Evolutionary conservation across 805 yeast genomes (phyloP), one percentile per base, ranked within the genome.

Genomic region (Sugiyamaella americana): DNA sequence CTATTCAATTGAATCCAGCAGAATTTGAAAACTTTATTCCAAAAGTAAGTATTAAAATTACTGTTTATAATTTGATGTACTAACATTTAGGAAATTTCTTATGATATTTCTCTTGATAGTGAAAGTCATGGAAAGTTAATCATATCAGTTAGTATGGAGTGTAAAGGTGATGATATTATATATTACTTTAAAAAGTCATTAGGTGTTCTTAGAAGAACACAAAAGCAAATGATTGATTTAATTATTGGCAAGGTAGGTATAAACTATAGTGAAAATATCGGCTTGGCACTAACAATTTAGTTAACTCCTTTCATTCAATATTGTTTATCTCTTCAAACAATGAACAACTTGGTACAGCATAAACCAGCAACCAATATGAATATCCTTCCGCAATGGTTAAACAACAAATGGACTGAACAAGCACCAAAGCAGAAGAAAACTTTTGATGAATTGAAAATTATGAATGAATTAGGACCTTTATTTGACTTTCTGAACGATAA

Each of bases 111-210:
- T 56, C 63, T 80, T 3, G 83, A 82, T 51, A 63, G 81, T 29
- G 85, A 80, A 53, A 67, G 82, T 1, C 83, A 79, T 50, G 96
- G 97, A 0, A 70, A 78, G 36, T 57, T 93, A 2, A 62, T 75
- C 40, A 64, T 88, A 2, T 80, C 80, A 55, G 70, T 89, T 2
- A 80, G 87, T 0, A 77, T 86, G 53, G 97, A 89, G 58, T 76
- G 79, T 44, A 96, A 89, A 56, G 74, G 80, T 40, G 77, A 76
- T 35, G 95, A 89, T 63, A 87, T 95, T 1, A 65, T 85, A 5
- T 91, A 84, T 58, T 83, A 81, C 40, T 73, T 91, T 63, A 93
- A 94, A 1, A 75, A 82, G 52, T 81, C 91, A 0, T 78, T 82
- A 55, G 68, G 91, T 51, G 73, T 80, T 1, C 67, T 91, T 23